Conservation (phyloP, 352 stramenopile species). For the Pythium biforme region DNA sequence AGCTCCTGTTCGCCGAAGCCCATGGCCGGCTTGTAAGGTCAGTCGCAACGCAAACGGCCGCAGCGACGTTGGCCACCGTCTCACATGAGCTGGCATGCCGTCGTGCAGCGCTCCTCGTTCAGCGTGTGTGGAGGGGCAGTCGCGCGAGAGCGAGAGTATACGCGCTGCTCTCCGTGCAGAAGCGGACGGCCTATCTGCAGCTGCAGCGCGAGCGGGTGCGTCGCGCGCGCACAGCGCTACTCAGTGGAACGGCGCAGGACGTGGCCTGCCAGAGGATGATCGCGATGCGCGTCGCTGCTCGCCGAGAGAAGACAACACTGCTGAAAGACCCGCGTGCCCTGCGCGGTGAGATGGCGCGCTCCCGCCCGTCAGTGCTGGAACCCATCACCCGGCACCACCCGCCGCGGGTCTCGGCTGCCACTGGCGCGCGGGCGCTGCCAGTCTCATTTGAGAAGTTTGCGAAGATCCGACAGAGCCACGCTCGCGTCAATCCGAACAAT, state of each 20-base stretch:
- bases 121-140: constrained; percentile 60
- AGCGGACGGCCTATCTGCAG: constrained; percentile 25
- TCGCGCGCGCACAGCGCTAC: constrained; percentile 32
- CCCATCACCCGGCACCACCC: constrained; percentile 37
- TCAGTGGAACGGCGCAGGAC: constrained; percentile 25
- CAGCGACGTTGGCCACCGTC: not conserved
- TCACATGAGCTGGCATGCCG: constrained; percentile 16
- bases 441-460: constrained; percentile 51
- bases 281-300: constrained; percentile 30
- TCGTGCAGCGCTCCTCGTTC: constrained; percentile 37
- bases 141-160: constrained; percentile 30
- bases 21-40: not conserved
- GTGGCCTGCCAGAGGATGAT: constrained; percentile 20
- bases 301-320: constrained; percentile 15
- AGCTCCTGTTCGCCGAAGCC: not conserved
- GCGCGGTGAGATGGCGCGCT: constrained; percentile 16
- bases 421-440: constrained; percentile 36
- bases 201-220: constrained; percentile 36
- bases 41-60: not conserved
- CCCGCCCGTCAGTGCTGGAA: constrained; percentile 29
- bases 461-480: constrained; percentile 37
- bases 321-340: constrained; percentile 1
- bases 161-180: constrained; percentile 28
- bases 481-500: constrained; percentile 51
- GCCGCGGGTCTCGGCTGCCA: constrained; percentile 30